Percentiles rank a stretch among this genome's conserved stretches.
phyloP scores from a whole-genome alignment of 306 rosid genomes.

The Cucurbita maxima region DNA sequence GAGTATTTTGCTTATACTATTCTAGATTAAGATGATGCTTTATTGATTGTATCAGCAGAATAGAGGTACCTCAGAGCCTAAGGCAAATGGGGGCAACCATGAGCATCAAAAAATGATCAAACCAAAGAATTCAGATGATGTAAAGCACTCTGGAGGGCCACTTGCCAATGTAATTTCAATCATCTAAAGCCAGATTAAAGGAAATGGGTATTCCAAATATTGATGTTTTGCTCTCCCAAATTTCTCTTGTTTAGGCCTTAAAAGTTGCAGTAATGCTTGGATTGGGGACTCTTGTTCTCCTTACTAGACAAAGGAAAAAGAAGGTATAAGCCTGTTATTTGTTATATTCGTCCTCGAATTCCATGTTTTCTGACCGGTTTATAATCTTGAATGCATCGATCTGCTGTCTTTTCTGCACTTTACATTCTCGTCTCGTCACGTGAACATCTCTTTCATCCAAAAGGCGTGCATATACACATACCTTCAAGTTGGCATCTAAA shows the following conservation, averaged over 20 bases:
- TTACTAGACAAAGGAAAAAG: constrained; percentile 49
- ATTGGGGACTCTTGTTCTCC: constrained; percentile 69
- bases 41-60: constrained; percentile 11
- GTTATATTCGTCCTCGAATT: too few relatives aligned
- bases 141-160: constrained; percentile 31
- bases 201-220: neutral
- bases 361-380: too few relatives aligned
- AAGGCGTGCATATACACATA: neutral
- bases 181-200: neutral
- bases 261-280: constrained; percentile 64
- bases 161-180: constrained; percentile 40
- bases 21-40: neutral
- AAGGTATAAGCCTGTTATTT: constrained; percentile 13
- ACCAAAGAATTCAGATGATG: constrained; percentile 23
- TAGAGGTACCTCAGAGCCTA: constrained; percentile 4
- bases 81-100: constrained; percentile 17
- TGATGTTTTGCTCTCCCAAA: neutral
- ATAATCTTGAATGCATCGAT: too few relatives aligned
- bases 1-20: neutral
- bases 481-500: neutral
- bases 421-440: neutral
- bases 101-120: constrained; percentile 9
- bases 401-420: too few relatives aligned
- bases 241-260: constrained; percentile 33
- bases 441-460: neutral